Percentiles rank a stretch among this genome's conserved stretches.
Evolutionary conservation across 352 stramenopile genomes (phyloP).

Genomic region (Pythium grandisporangium): DNA sequence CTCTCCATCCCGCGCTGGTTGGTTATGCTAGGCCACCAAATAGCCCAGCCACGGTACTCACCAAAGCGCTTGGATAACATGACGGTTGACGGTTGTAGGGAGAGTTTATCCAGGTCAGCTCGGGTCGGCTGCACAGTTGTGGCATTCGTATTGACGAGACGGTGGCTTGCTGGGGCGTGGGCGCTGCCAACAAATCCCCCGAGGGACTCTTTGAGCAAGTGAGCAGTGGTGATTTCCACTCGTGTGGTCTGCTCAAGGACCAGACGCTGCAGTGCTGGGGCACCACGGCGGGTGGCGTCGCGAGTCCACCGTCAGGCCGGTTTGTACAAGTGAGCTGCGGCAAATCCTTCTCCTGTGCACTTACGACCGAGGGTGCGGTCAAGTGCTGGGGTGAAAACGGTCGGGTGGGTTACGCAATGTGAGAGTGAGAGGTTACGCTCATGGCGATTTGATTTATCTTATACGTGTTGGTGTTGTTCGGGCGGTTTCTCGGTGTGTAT

Average conservation of each 20-base stretch:
- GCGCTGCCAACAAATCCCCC: slow-evolving; percentile 33
- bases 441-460: too few species aligned
- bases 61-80: too few species aligned
- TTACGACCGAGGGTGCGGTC: slow-evolving; percentile 33
- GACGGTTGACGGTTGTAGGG: too few species aligned
- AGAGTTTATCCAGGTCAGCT: slow-evolving; percentile 77
- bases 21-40: too few species aligned
- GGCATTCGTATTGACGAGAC: slow-evolving; percentile 71
- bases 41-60: too few species aligned
- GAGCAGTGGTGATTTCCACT: slow-evolving; percentile 74
- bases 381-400: slow-evolving; percentile 66
- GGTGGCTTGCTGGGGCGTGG: slow-evolving; percentile 65
- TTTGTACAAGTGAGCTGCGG: slow-evolving; percentile 77
- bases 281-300: slow-evolving; percentile 18
- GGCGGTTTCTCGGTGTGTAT: too few species aligned
- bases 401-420: slow-evolving; percentile 31
- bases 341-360: slow-evolving; percentile 52
- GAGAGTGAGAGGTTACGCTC: too few species aligned
- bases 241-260: slow-evolving; percentile 75
- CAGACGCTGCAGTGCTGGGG: slow-evolving; percentile 71
- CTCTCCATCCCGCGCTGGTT: too few species aligned
- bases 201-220: slow-evolving; percentile 73
- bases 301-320: slow-evolving; percentile 26
- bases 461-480: too few species aligned
- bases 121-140: slow-evolving; percentile 64